Base-by-base conservation (phyloP, 2,329 filamentous ascomycete genomes). In the Hypoxylon sp. region DNA sequence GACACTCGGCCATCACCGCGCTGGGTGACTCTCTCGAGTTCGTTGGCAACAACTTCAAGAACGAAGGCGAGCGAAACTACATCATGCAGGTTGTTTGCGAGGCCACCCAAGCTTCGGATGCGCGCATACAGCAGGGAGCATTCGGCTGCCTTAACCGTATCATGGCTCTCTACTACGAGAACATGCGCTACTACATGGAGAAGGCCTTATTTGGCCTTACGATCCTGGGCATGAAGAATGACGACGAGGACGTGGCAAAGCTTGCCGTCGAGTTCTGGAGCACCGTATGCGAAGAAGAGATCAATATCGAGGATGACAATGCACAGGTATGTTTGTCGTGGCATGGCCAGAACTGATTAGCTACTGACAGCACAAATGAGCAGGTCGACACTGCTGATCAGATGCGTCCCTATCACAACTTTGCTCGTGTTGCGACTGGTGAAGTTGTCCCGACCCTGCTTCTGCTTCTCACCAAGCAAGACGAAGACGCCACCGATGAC, bases 181-280 rank as follows among this genome's bases (percentile, higher is more conserved):
- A 97, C 81, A 99, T 99, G 95, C 89, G 93, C 71, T 99, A 97
- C 79, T 99, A 99, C 81, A 99, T 99, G 95, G 95, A 99, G 83
- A 98, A 98, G 86, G 95, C 95, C 29, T 84, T 99, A 38, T 99
- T 99, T 70, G 95, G 95, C 56, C 84, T 99, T 35, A 99, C 95
- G 33, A 97, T 99, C 63, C 88, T 97, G 74, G 95, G 95, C 67
- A 99, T 99, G 95, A 97, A 97, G 85, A 96, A 88, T 70, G 89
- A 93, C 6, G 95, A 99, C 69, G 95, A 99, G 77, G 95, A 99
- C 74, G 95, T 99, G 50, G 91, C 95, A 62, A 99, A 99, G 83
- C 84, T 99, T 54, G 95, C 95, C 31, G 92, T 99, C 66, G 95
- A 99, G 75, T 99, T 99, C 80, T 99, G 95, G 95, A 98, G 94